Evolutionary conservation across 805 yeast genomes (phyloP), one percentile per base, ranked within the genome.

Genomic region (Lachancea sp.): DNA sequence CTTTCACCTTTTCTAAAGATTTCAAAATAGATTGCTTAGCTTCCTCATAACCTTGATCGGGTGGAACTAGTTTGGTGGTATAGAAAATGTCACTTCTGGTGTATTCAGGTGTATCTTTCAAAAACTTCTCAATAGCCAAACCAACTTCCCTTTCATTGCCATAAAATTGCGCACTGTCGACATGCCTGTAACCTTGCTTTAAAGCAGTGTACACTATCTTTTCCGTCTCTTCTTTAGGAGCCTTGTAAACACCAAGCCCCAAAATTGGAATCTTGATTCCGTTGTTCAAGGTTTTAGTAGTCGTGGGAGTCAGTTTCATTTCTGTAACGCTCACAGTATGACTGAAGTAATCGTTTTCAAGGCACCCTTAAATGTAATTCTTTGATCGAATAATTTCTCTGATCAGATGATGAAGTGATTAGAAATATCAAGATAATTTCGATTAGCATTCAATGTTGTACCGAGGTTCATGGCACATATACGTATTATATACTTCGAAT

Each of bases 41-140:
- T 51, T 75, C 72, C 47, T 76, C 72, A 52, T 85, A 84, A 56
- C 73, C 72, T 64, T 83, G 94, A 72, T 60, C 81, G 50, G 67
- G 72, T 70, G 83, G 83, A 90, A 92, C 83, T 47, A 84, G 70
- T 68, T 84, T 84, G 42, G 90, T 78, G 41, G 83, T 82, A 56
- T 84, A 66, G 63, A 77, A 76, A 44, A 84, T 64, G 34, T 85
- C 92, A 45, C 71, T 71, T 53, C 76, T 61, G 44, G 65, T 64
- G 33, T 67, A 55, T 20, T 49, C 37, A 3, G 41, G 42, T 7
- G 73, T 68, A 37, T 64, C 66, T 4, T 56, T 64, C 45, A 74
- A 61, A 35, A 68, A 58, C 40, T 67, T 67, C 32, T 67, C 62
- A 46, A 76, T 57, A 5, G 64, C 87, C 35, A 66, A 60, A 22